Conservation (phyloP, 2,329 filamentous ascomycete genomes). For the Neoarthrinium moseri region DNA sequence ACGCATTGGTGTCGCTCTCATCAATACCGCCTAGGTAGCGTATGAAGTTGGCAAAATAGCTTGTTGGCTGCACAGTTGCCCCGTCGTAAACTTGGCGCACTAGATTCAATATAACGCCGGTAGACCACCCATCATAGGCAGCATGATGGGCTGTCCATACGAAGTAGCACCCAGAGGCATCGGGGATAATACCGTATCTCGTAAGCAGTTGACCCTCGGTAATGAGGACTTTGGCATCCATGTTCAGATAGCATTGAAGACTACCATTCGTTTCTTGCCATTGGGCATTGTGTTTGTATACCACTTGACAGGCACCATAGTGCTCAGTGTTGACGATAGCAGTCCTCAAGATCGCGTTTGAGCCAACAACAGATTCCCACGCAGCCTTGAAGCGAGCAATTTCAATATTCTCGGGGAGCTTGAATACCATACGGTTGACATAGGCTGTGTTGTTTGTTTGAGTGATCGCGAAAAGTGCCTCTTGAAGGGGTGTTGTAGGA, state of each 20-base stretch:
- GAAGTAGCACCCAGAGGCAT: constrained; percentile 1
- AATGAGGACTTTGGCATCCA: neutral
- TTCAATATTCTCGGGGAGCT: constrained; percentile 4
- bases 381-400: constrained; percentile 10
- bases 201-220: constrained; percentile 4
- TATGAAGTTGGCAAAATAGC: neutral
- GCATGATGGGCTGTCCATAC: constrained; percentile 11
- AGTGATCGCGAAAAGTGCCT: constrained; percentile 26
- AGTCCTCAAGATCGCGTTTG: constrained; percentile 18
- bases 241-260: neutral
- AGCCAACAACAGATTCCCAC: constrained; percentile 9
- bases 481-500: constrained; percentile 20
- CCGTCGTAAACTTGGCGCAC: constrained; percentile 6
- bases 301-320: constrained; percentile 6
- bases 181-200: constrained; percentile 5
- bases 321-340: constrained; percentile 13
- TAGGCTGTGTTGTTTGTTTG: constrained; percentile 22
- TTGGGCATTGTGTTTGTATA: neutral
- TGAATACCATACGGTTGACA: constrained; percentile 17
- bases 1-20: neutral
- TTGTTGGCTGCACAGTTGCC: neutral
- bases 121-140: constrained; percentile 11
- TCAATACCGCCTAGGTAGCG: neutral
- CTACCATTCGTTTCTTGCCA: neutral
- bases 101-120: neutral